phyloP scores from a whole-genome alignment of 768 basidiomycete species.

The Phaeotremella fagi region DNA sequence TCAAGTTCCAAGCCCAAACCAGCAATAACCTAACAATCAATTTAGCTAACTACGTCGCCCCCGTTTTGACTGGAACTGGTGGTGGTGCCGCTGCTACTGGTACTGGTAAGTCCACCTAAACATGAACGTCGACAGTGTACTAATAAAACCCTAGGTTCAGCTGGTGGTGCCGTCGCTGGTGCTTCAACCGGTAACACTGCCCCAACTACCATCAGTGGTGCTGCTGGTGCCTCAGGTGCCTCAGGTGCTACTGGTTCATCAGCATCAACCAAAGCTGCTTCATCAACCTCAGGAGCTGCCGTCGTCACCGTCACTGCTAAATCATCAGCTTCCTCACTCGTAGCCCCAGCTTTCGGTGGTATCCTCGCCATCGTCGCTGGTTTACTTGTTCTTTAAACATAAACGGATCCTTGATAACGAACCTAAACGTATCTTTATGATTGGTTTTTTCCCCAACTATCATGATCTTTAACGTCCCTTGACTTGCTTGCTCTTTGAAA shows the following conservation, averaged over 20 bases:
- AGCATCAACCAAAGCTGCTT: conserved; percentile 1
- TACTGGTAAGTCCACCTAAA: no score
- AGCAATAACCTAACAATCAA: background rate
- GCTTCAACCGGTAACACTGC: conserved; percentile 4
- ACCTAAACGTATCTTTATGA: no score
- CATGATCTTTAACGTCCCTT: no score
- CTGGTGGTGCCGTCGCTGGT: conserved; percentile 4
- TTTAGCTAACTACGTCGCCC: conserved; percentile 33
- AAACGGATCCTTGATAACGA: no score
- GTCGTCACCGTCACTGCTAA: conserved; percentile 7
- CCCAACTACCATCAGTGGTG: conserved; percentile 1
- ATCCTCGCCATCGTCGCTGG: conserved; percentile 12
- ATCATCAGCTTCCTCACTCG: conserved; percentile 3
- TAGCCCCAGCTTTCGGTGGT: conserved; percentile 19
- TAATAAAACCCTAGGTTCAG: no score
- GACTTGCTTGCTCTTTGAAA: no score
- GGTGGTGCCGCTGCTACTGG: conserved; percentile 40
- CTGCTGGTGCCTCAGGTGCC: conserved; percentile 3
- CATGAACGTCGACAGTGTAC: no score
- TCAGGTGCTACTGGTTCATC: conserved; percentile 5
- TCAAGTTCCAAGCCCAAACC: background rate
- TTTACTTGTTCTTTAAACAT: conserved; percentile 1
- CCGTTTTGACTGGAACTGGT: conserved; percentile 38
- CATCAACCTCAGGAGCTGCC: conserved; percentile 9
- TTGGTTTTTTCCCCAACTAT: no score